phyloP scores from a whole-genome alignment of 495 filamentous ascomycete genomes.

The Bacidia gigantensis region DNA sequence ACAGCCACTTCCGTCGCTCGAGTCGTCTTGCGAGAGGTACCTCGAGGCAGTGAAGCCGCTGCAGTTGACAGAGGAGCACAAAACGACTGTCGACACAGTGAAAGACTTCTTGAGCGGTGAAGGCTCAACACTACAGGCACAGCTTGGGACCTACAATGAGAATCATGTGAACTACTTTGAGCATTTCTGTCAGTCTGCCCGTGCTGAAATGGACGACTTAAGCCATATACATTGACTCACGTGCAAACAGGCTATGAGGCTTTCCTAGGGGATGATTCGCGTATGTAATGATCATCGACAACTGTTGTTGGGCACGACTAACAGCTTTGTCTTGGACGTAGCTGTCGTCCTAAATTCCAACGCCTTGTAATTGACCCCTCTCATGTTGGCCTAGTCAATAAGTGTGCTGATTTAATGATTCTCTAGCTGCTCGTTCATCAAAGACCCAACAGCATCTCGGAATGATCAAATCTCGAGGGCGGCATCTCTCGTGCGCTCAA shows the following conservation, averaged over 20 bases:
- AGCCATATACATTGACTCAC: not conserved
- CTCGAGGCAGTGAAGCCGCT: slow-evolving; percentile 1
- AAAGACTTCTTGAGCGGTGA: slow-evolving; percentile 2
- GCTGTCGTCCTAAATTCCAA: slow-evolving; percentile 3
- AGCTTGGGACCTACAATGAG: slow-evolving; percentile 1
- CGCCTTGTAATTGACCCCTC: not conserved
- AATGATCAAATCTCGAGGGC: slow-evolving; percentile 3
- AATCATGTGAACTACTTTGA: slow-evolving; percentile 1
- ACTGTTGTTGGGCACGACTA: not conserved
- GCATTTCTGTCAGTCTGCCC: slow-evolving; percentile 1
- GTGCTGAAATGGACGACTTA: not conserved
- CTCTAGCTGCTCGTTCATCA: slow-evolving; percentile 2
- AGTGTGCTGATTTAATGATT: not conserved
- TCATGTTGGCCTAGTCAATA: not conserved
- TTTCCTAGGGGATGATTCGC: slow-evolving; percentile 3
- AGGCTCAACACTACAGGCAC: not conserved
- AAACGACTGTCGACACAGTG: not conserved
- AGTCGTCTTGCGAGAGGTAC: slow-evolving; percentile 4
- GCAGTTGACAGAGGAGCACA: not conserved
- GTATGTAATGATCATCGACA: not conserved
- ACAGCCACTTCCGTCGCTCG: slow-evolving; percentile 2
- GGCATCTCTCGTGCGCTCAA: slow-evolving; percentile 1
- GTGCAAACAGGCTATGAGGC: not conserved
- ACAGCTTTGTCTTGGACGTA: not conserved
- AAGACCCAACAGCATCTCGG: slow-evolving; percentile 1